phyloP scores from a whole-genome alignment of 2,329 filamentous ascomycete genomes.

The Botrytis pseudocinerea region DNA sequence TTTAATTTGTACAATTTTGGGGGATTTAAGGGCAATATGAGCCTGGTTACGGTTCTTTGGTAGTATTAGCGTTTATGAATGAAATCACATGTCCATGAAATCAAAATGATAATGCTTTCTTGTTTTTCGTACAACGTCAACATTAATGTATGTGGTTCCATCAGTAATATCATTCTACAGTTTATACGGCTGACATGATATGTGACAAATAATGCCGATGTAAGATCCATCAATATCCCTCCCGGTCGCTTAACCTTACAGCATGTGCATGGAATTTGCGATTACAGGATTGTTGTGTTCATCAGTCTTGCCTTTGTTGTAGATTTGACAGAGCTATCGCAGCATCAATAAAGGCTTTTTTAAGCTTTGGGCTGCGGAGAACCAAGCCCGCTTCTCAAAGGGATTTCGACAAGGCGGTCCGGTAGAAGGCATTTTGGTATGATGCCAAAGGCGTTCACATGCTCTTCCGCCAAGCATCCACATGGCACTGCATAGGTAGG shows the following conservation, averaged over 20 bases:
- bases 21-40: background rate
- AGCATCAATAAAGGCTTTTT: background rate
- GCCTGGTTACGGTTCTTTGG: constrained; percentile 5
- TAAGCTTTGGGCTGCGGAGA: background rate
- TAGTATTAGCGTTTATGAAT: constrained; percentile 16
- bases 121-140: background rate
- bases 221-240: background rate
- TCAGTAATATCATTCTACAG: background rate
- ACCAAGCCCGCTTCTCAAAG: background rate
- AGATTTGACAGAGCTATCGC: background rate
- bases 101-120: background rate
- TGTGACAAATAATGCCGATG: background rate
- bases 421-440: background rate
- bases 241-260: background rate
- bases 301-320: background rate
- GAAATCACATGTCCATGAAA: background rate
- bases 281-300: background rate
- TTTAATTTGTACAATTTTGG: constrained; percentile 14
- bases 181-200: background rate
- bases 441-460: background rate
- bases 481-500: background rate
- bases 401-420: background rate
- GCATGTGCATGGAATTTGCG: background rate
- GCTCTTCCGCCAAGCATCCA: background rate
- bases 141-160: background rate